Conservation (phyloP, 139 green algal species). For the Penium margaritaceum region DNA sequence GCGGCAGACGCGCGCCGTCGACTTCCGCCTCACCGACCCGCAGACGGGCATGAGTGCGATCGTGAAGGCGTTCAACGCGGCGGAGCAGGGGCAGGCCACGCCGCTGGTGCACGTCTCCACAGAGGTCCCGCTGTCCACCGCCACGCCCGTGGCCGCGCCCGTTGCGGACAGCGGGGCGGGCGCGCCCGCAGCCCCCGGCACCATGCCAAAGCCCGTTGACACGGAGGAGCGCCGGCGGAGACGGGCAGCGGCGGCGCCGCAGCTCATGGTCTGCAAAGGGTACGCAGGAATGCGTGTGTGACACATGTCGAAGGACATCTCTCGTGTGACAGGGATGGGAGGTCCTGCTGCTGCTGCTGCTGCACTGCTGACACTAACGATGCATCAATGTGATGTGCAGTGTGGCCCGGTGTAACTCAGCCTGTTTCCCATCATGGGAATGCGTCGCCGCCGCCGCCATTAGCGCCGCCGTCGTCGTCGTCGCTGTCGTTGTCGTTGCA, state of each 20-base stretch:
- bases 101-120: constrained; percentile 14
- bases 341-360: too few species aligned
- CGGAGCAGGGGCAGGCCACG: neutral
- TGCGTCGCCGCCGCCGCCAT: too few species aligned
- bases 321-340: too few species aligned
- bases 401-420: too few species aligned
- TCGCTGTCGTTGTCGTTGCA: too few species aligned
- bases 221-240: neutral
- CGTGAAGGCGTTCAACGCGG: constrained; percentile 15
- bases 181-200: neutral
- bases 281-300: too few species aligned
- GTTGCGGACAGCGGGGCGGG: neutral
- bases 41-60: constrained; percentile 14
- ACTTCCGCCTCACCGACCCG: constrained; percentile 20
- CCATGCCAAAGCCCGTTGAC: too few species aligned
- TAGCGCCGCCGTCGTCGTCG: too few species aligned
- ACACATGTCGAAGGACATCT: too few species aligned
- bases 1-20: constrained; percentile 20
- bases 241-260: neutral
- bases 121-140: constrained; percentile 10
- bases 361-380: too few species aligned
- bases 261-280: constrained; percentile 9
- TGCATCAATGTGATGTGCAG: too few species aligned
- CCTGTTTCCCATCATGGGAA: too few species aligned
- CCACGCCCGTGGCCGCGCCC: neutral